These are phyloP conservation scores for Barnettozyma hawaiiensis DNA, from an alignment of 1,139 yeast species.

Conservation along the genomic window DNA sequence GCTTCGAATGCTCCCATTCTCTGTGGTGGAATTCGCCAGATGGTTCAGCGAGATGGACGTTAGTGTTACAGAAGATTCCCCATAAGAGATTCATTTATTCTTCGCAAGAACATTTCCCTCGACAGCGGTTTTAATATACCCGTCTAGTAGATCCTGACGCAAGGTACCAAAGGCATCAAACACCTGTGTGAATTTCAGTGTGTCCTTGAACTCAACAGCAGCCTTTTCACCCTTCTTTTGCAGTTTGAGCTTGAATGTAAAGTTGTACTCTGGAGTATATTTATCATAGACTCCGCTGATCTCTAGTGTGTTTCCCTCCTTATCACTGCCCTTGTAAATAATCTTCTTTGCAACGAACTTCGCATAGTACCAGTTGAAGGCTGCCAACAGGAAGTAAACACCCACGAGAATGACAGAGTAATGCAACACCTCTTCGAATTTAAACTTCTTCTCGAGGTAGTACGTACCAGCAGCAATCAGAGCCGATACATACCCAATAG, in stretches of 20 bases:
- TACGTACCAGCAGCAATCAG: slow-evolving; percentile 61
- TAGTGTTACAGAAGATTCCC: slow-evolving; percentile 13
- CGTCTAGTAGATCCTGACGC: slow-evolving; percentile 17
- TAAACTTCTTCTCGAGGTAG: slow-evolving; percentile 57
- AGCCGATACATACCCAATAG: slow-evolving; percentile 64
- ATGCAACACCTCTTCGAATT: slow-evolving; percentile 36
- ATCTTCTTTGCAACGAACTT: slow-evolving; percentile 48
- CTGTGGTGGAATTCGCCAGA: slow-evolving; percentile 41
- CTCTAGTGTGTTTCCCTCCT: slow-evolving; percentile 16
- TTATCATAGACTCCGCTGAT: slow-evolving; percentile 31
- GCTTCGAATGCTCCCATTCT: slow-evolving; percentile 47
- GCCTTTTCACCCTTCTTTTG: slow-evolving; percentile 7
- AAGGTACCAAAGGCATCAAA: slow-evolving; percentile 25
- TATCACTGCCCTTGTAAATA: slow-evolving; percentile 48
- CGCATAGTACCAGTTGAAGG: slow-evolving; percentile 42
- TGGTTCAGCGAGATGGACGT: slow-evolving; percentile 50
- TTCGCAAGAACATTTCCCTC: slow-evolving; percentile 6
- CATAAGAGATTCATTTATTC: slow-evolving; percentile 8
- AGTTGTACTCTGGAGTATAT: slow-evolving; percentile 40
- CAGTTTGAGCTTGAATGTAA: slow-evolving; percentile 19
- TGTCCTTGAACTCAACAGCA: slow-evolving; percentile 7
- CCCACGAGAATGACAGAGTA: slow-evolving; percentile 42
- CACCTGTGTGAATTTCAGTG: slow-evolving; percentile 17
- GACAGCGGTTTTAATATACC: slow-evolving; percentile 15
- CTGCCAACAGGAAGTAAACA: slow-evolving; percentile 47